A percentile compares a stretch with the other conserved stretches of the same genome.
Evolutionary conservation across 108 stramenopile species (phyloP).

Genomic region (Tribonema minus): DNA sequence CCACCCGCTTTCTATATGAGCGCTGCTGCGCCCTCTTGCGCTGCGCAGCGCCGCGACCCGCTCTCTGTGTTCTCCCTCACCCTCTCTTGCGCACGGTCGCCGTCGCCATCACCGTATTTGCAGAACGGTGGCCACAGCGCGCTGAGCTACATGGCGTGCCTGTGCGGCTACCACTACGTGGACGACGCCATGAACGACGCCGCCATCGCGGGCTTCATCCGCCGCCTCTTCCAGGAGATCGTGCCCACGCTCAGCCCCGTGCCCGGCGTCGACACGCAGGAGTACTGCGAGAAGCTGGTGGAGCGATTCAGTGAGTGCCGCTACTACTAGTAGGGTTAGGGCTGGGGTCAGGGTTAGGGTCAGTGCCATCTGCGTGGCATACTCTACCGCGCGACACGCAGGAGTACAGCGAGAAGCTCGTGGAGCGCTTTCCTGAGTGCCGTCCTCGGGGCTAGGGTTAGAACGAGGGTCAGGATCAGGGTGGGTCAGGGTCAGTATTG

Average conservation of each 20-base stretch:
- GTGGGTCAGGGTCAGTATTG: too few species aligned
- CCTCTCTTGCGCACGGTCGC: background rate
- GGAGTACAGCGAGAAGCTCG: conserved; percentile 52
- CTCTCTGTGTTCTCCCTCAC: too few species aligned
- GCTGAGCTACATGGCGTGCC: conserved; percentile 51
- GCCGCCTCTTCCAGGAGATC: conserved; percentile 49
- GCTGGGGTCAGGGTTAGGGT: too few species aligned
- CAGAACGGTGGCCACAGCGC: conserved; percentile 59
- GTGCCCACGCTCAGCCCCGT: conserved; percentile 54
- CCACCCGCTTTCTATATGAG: too few species aligned
- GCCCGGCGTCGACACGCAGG: conserved; percentile 51
- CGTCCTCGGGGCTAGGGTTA: too few species aligned
- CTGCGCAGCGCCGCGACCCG: too few species aligned
- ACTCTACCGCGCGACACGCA: too few species aligned
- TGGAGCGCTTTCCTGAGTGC: conserved; percentile 50
- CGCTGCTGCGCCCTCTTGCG: too few species aligned
- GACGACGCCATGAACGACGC: conserved; percentile 53
- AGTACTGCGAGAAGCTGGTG: conserved; percentile 53
- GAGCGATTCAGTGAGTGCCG: conserved; percentile 52
- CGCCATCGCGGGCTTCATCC: conserved; percentile 34
- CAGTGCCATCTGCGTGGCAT: too few species aligned
- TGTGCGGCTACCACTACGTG: conserved; percentile 51
- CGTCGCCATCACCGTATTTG: background rate
- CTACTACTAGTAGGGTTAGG: too few species aligned
- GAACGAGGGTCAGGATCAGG: too few species aligned